Evolutionary conservation across 2,329 filamentous ascomycete genomes (phyloP), one percentile per base, ranked within the genome.

Genomic region (Epichloe festucae): DNA sequence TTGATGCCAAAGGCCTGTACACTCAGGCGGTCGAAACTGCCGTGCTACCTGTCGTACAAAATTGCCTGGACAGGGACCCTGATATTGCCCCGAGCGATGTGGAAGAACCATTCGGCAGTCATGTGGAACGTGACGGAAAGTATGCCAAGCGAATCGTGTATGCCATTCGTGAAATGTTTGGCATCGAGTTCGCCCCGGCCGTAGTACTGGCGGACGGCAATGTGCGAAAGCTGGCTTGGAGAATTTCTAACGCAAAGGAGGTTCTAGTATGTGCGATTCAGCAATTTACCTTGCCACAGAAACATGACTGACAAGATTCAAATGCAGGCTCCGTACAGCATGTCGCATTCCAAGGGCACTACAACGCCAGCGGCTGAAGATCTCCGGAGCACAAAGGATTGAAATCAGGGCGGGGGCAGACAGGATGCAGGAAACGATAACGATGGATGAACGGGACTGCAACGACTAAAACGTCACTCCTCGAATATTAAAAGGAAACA

Each of bases 131-230:
- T 23, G 87, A 96, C 58, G 81, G 84, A 56, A 96, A 95, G 67
- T 97, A 89, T 60, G 85, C 91, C 1, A 87, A 83, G 67, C 75
- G 93, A 42, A 86, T 97, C 11, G 90, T 97, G 0, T 97, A 95
- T 66, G 93, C 90, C 4, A 88, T 98, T 31, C 85, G 87, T 56
- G 87, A 95, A 65, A 96, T 96, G 89, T 94, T 98, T 65, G 93
- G 90, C 49, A 87, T 98, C 54, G 93, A 98, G 66, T 90, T 98
- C 63, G 88, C 93, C 2, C 85, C 90, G 0, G 88, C 89, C 44
- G 91, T 97, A 1, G 93, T 98, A 35, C 82, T 87, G 49, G 89
- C 90, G 0, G 93, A 98, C 70, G 89, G 93, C 5, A 94, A 84
- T 59, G 87, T 97, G 54, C 81, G 78, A 62, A 95, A 95, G 64